phyloP scores from a whole-genome alignment of 2,329 filamentous ascomycete species.

The Colletotrichum sp. region DNA sequence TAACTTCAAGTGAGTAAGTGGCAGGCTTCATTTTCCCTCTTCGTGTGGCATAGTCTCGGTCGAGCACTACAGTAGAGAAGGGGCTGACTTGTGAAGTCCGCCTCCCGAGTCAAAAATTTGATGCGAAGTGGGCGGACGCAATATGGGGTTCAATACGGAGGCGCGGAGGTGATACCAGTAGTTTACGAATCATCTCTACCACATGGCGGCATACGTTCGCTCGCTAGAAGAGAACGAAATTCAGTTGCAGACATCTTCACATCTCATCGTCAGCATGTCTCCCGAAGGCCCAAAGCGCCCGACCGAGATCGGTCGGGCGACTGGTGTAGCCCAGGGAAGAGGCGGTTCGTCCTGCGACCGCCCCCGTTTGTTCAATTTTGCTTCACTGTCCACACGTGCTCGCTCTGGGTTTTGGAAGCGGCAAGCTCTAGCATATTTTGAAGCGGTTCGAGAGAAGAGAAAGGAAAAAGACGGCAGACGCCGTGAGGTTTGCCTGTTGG shows the following conservation, averaged over 20 bases:
- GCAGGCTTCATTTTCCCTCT: neutral
- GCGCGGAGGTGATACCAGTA: neutral
- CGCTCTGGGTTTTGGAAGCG: conserved; percentile 60
- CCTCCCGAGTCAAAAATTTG: conserved; percentile 37
- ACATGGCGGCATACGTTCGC: no score
- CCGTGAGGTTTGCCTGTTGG: neutral
- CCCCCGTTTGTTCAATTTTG: conserved; percentile 53
- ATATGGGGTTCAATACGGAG: neutral
- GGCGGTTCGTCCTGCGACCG: conserved; percentile 30
- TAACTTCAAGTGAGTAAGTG: conserved; percentile 64
- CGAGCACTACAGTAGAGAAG: neutral
- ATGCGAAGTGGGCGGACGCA: neutral
- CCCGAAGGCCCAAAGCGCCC: conserved; percentile 29
- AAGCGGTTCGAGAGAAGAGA: conserved; percentile 44
- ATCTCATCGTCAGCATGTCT: conserved; percentile 20
- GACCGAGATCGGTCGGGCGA: conserved; percentile 23
- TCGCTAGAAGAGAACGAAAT: neutral
- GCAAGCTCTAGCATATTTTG: conserved; percentile 72
- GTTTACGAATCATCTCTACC: neutral
- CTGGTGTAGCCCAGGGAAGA: conserved; percentile 22
- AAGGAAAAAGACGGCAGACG: neutral
- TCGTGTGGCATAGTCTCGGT: neutral
- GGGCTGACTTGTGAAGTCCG: conserved; percentile 26
- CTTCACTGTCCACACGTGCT: conserved; percentile 75
- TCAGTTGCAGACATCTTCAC: neutral